A percentile compares a stretch with the other conserved stretches of the same genome.
These are phyloP conservation scores for Amanita rimosa DNA, from an alignment of 768 basidiomycete genomes.

Conservation along the genomic window DNA sequence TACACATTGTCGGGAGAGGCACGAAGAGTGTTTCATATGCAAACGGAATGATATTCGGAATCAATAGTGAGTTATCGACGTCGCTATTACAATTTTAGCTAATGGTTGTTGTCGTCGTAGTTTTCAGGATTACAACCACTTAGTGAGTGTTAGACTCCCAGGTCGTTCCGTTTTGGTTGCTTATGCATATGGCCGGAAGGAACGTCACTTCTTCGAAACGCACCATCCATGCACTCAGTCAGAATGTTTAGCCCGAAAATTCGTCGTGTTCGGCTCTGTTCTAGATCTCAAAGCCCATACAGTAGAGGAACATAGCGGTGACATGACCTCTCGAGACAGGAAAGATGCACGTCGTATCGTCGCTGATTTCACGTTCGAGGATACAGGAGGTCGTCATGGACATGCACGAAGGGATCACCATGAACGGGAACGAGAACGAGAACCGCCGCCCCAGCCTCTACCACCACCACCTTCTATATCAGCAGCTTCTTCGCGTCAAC, in stretches of 20 bases:
- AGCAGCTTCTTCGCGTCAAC: slow-evolving; percentile 9
- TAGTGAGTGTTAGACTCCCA: slow-evolving; percentile 40
- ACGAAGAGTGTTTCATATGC: slow-evolving; percentile 97
- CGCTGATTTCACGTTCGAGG: slow-evolving; percentile 59
- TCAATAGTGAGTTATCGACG: slow-evolving; percentile 60
- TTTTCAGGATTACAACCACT: slow-evolving; percentile 67
- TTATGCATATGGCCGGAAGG: slow-evolving; percentile 26
- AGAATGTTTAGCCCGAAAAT: slow-evolving; percentile 75
- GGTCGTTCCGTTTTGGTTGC: neutral
- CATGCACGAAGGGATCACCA: slow-evolving; percentile 33
- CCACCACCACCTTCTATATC: slow-evolving; percentile 11
- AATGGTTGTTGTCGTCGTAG: slow-evolving; percentile 27
- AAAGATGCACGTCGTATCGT: slow-evolving; percentile 59
- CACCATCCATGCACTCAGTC: slow-evolving; percentile 74
- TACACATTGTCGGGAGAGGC: slow-evolving; percentile 82
- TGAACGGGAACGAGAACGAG: slow-evolving; percentile 32
- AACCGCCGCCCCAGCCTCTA: slow-evolving; percentile 28
- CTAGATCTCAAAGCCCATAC: slow-evolving; percentile 90
- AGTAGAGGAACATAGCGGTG: slow-evolving; percentile 71
- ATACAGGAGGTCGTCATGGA: slow-evolving; percentile 24
- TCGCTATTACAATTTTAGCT: neutral
- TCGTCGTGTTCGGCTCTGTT: slow-evolving; percentile 83
- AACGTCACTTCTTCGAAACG: slow-evolving; percentile 60
- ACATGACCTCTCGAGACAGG: slow-evolving; percentile 60
- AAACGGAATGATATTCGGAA: slow-evolving; percentile 69